These are phyloP conservation scores for Volvox carteri DNA, from an alignment of 163 green algal species.

Conservation along the genomic window DNA sequence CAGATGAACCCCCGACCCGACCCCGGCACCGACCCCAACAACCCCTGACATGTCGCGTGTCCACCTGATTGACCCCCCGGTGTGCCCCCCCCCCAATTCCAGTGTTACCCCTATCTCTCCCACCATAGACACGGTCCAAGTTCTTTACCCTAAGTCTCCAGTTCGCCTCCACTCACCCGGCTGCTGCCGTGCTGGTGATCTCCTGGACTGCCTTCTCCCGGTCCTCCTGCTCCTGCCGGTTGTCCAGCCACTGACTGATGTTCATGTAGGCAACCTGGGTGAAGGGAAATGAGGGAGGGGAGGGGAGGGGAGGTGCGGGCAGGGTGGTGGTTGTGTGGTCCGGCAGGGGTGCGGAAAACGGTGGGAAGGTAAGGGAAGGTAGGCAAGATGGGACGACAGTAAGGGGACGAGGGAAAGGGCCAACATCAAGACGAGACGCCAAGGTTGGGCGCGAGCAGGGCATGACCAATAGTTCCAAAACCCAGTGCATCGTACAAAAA, in stretches of 20 bases:
- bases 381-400: too few species aligned
- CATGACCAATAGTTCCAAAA: background rate
- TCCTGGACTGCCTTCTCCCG: constrained; percentile 14
- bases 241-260: constrained; percentile 65
- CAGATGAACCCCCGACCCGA: background rate
- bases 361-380: too few species aligned
- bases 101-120: background rate
- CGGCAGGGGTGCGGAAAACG: background rate
- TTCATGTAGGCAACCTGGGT: constrained; percentile 62
- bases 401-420: background rate
- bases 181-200: background rate
- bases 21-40: background rate
- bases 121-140: background rate
- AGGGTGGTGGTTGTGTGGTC: background rate
- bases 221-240: constrained; percentile 60
- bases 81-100: background rate
- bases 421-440: background rate
- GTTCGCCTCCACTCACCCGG: background rate
- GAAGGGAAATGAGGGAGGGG: background rate
- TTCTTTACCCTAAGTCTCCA: background rate
- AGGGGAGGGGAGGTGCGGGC: background rate
- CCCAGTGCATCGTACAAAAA: background rate
- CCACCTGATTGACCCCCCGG: too few species aligned
- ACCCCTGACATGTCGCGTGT: too few species aligned
- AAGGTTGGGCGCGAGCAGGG: background rate